Conservation (phyloP, 148 eudicot genomes). For the Gaultheria prostrata region DNA sequence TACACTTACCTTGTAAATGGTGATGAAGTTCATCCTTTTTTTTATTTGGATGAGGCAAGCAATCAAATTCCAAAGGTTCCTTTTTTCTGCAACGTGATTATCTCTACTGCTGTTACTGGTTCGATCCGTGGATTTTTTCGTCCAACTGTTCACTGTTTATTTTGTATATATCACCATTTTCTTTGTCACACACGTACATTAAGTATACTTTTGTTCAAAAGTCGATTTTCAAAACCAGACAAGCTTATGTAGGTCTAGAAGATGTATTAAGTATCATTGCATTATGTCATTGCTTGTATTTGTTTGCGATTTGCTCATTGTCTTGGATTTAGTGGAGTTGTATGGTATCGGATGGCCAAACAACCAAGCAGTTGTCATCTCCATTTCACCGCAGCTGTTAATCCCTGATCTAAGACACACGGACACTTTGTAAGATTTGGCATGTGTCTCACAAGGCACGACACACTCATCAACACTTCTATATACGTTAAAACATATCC, state of each 20-base stretch:
- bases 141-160: not conserved
- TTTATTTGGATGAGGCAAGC: not conserved
- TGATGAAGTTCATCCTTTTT: not conserved
- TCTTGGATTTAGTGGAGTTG: conserved; percentile 1
- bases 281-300: too few species aligned
- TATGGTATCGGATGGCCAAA: not conserved
- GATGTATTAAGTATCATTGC: not conserved
- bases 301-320: not conserved
- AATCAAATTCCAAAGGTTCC: not conserved
- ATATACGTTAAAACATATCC: not conserved
- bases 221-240: not conserved
- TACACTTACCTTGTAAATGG: not conserved
- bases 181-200: not conserved
- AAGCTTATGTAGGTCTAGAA: not conserved
- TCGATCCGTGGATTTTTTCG: not conserved
- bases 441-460: not conserved
- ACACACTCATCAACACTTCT: not conserved
- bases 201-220: not conserved
- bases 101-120: not conserved
- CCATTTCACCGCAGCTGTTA: not conserved
- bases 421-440: not conserved
- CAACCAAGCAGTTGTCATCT: not conserved
- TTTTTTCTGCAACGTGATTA: not conserved
- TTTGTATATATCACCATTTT: not conserved
- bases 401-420: not conserved